A percentile compares a stretch with the other conserved stretches of the same genome.
These are phyloP conservation scores for Cylindricascospora bacillispora DNA, from an alignment of 1,139 yeast genomes.

Conservation along the genomic window DNA sequence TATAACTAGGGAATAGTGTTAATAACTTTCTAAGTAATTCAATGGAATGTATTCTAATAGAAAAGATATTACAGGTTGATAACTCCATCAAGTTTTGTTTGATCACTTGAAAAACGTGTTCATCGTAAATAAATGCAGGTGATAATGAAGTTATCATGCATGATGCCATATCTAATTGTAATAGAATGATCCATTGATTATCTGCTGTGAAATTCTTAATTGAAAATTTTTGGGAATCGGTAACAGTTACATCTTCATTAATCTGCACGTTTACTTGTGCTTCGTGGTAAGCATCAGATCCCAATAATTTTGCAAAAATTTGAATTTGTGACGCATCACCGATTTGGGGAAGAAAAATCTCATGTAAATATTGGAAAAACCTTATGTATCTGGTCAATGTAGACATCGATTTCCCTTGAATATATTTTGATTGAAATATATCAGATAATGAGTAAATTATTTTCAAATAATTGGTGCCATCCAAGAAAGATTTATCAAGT, in stretches of 20 bases:
- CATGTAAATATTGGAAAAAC: conserved; percentile 16
- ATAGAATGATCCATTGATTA: conserved; percentile 12
- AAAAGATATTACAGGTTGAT: conserved; percentile 26
- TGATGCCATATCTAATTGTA: conserved; percentile 18
- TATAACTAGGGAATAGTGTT: conserved; percentile 21
- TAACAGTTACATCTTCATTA: conserved; percentile 1
- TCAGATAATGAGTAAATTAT: conserved; percentile 13
- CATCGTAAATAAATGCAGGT: conserved; percentile 23
- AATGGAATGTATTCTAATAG: conserved; percentile 28
- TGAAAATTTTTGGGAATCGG: conserved; percentile 7
- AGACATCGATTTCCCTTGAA: conserved; percentile 9
- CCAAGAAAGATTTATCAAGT: conserved; percentile 17
- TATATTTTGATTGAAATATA: conserved; percentile 9
- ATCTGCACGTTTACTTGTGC: neutral
- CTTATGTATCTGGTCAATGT: conserved; percentile 13
- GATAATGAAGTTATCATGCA: conserved; percentile 16
- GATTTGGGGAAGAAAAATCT: conserved; percentile 15
- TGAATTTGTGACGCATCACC: conserved; percentile 18
- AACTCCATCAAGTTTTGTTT: conserved; percentile 24
- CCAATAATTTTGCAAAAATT: conserved; percentile 11
- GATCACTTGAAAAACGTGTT: conserved; percentile 16
- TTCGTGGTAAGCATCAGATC: conserved; percentile 7
- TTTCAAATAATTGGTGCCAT: conserved; percentile 15
- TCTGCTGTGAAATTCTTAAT: conserved; percentile 6
- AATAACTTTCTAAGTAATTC: conserved; percentile 29